Conservation (phyloP, 1,284 basidiomycete species). For the Athelia sp. region DNA sequence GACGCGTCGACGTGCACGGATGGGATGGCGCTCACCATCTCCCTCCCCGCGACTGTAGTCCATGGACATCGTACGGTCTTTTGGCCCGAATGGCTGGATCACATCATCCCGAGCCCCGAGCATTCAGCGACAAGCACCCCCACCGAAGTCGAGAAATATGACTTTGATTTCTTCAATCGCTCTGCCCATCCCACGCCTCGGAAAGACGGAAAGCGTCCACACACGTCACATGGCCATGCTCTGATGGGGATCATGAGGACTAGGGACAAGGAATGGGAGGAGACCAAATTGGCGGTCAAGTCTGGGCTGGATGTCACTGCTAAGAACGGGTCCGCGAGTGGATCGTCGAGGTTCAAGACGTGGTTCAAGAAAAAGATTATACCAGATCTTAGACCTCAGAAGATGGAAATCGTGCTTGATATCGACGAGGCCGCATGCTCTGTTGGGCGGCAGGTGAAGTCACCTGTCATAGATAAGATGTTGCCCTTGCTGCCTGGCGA, state of each 20-base stretch:
- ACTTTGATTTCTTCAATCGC: constrained; percentile 3
- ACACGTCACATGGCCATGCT: too few species aligned
- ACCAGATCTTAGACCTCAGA: constrained; percentile 29
- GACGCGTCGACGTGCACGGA: constrained; percentile 21
- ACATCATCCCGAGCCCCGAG: constrained; percentile 25
- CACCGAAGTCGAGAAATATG: constrained; percentile 23
- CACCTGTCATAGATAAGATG: constrained; percentile 6
- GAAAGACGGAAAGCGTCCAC: not conserved
- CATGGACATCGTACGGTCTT: constrained; percentile 22
- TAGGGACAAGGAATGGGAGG: constrained; percentile 29
- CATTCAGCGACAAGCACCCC: constrained; percentile 8
- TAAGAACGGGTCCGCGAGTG: not conserved
- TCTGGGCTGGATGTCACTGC: constrained; percentile 5
- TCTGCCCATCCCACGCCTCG: not conserved
- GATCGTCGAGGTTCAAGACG: constrained; percentile 46
- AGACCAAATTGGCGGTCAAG: constrained; percentile 24
- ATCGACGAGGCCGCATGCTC: constrained; percentile 27
- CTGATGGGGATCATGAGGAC: constrained; percentile 12
- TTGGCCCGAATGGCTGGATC: constrained; percentile 36
- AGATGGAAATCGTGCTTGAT: constrained; percentile 31
- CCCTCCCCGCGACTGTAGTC: constrained; percentile 16
- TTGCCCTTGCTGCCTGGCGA: constrained; percentile 9
- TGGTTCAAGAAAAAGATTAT: constrained; percentile 60
- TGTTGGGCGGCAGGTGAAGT: constrained; percentile 34
- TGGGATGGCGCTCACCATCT: constrained; percentile 5